Percentiles rank a stretch among this genome's conserved stretches.
phyloP scores from a whole-genome alignment of 2,329 filamentous ascomycete species.

The Didymella lethalis region DNA sequence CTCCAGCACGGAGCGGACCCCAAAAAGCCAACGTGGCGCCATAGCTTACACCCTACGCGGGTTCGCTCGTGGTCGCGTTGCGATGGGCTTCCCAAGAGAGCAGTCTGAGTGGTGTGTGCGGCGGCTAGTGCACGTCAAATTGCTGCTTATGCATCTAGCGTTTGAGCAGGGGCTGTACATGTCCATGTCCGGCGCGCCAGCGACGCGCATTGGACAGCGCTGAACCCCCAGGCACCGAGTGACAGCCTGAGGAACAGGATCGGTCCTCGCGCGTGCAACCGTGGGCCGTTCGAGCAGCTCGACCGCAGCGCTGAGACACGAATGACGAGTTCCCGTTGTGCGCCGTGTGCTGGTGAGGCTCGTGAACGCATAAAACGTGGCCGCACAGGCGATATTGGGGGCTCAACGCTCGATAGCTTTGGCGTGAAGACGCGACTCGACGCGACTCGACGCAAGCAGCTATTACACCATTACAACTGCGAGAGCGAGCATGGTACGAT shows the following conservation, averaged over 20 bases:
- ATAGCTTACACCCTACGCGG: conserved; percentile 9
- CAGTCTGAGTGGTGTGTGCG: conserved; percentile 13
- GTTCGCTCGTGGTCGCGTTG: conserved; percentile 14
- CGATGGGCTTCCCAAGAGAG: conserved; percentile 19
- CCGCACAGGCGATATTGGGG: conserved; percentile 15
- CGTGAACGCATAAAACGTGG: conserved; percentile 9
- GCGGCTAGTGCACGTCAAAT: conserved; percentile 13
- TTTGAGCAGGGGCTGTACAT: conserved; percentile 17
- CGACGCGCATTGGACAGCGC: conserved; percentile 10
- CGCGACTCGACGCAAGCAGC: conserved; percentile 6
- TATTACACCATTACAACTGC: not conserved
- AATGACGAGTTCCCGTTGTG: conserved; percentile 10
- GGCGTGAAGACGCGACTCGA: conserved; percentile 6
- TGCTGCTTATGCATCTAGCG: conserved; percentile 11
- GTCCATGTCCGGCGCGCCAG: conserved; percentile 1
- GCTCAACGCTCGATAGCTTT: conserved; percentile 16
- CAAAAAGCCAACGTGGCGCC: conserved; percentile 17
- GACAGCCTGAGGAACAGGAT: conserved; percentile 10
- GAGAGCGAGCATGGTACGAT: conserved; percentile 11
- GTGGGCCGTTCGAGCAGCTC: conserved; percentile 3
- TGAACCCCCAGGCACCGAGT: conserved; percentile 4
- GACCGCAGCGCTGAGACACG: conserved; percentile 8
- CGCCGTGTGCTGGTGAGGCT: not conserved
- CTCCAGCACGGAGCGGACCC: conserved; percentile 14
- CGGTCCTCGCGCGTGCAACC: conserved; percentile 7